Base-by-base conservation (phyloP, 2,329 filamentous ascomycete species). In the Neopestalotiopsis clavispora region DNA sequence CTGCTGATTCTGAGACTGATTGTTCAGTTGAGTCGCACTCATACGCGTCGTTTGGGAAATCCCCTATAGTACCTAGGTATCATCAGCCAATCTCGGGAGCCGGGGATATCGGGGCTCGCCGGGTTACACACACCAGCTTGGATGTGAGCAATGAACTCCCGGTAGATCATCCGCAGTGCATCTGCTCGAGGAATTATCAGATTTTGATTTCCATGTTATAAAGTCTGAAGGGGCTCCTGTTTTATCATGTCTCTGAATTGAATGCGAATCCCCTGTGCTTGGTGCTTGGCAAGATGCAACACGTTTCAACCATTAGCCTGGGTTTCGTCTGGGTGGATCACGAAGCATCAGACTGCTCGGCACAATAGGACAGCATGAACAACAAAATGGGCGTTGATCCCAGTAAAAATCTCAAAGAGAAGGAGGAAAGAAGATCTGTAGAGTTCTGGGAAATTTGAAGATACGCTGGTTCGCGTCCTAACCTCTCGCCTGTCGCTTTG, bases 401-500 rank as follows among this genome's bases (percentile, higher is more conserved):
- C 57, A 23, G 57, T 13, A 59, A 1, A 14, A 10, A 3, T 52
- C 23, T 17, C 45, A 52, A 20, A 52, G 17, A 38, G 10, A 38
- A 52, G 6, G 9, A 17, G 7, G 17, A 30, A 10, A 30, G 57
- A 59, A 59, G 57, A 64, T 17, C 40, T 52, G 14, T 52, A 17
- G 38, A 45, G 14, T 7, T n/a, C 23, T 57, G 63, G 63, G 42
- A 30, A 56, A 1, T 28, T 66, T 13, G 23, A 14, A 56, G 45
- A 52, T 52, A 38, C 38, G 34, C 17, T 57, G 20, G 17, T 32
- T 66, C 28, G 9, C 52, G 32, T 66, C 17, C 20, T 66, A 34
- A n/a, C 28, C 13, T 60, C 34, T 38, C 34, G 30, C 28, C 28
- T 66, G 49, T 49, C 57, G 62, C 59, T 68, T 71, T 74, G 72